These are phyloP conservation scores for Colletotrichum abscissum DNA, from an alignment of 2,329 filamentous ascomycete species.

Conservation along the genomic window DNA sequence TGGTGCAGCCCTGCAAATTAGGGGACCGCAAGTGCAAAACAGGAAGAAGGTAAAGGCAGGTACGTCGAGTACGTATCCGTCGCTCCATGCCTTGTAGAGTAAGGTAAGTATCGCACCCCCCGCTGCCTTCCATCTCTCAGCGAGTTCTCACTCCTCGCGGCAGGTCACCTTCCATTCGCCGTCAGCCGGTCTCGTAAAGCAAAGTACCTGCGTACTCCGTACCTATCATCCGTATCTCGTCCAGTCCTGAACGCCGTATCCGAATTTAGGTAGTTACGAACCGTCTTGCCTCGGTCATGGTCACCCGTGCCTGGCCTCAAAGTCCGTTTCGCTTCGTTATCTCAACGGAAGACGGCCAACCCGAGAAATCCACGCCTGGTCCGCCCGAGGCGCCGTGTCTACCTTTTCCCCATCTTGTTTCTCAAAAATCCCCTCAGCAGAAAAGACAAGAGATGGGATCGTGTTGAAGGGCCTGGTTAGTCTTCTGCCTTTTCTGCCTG, in stretches of 20 bases:
- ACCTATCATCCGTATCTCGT: background rate
- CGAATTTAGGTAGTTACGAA: background rate
- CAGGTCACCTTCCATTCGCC: background rate
- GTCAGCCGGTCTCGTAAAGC: background rate
- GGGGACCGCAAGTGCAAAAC: conserved; percentile 5
- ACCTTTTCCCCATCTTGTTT: background rate
- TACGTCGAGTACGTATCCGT: background rate
- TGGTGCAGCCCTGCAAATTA: conserved; percentile 25
- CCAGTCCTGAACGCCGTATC: background rate
- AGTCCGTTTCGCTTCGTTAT: background rate
- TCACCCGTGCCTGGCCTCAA: background rate
- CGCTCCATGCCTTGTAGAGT: background rate
- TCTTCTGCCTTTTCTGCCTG: background rate
- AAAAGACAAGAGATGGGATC: background rate
- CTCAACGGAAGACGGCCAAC: background rate
- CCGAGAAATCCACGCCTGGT: background rate
- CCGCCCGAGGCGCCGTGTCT: background rate
- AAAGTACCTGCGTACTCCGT: background rate
- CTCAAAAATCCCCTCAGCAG: background rate
- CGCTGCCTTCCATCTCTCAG: background rate
- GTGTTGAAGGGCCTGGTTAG: background rate
- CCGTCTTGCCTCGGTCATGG: background rate
- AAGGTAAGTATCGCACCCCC: background rate
- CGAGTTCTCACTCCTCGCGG: no score
- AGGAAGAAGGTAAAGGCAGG: background rate